These are phyloP conservation scores for Musa balbisiana DNA, from an alignment of 202 grass and related monocot genomes.

Conservation along the genomic window DNA sequence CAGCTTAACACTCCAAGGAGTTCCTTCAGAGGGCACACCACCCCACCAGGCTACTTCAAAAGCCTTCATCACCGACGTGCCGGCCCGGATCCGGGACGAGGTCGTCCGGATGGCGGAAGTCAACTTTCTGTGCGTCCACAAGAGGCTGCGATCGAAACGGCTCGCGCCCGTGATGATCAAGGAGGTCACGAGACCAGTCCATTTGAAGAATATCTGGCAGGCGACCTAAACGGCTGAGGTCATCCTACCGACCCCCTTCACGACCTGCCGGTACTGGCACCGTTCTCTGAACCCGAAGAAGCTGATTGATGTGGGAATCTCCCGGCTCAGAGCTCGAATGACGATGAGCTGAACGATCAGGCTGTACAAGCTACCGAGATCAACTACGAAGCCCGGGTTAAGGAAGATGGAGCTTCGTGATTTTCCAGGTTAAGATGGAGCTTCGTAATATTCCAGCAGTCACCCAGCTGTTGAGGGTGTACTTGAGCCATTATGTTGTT, in stretches of 20 bases:
- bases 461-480: conserved; percentile 58
- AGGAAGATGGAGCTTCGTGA: conserved; percentile 79
- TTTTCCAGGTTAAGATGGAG: conserved; percentile 77
- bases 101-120: conserved; percentile 90
- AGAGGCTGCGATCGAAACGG: conserved; percentile 96
- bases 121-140: conserved; percentile 98
- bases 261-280: conserved; percentile 93
- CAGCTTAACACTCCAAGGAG: conserved; percentile 80
- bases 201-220: conserved; percentile 90
- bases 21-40: conserved; percentile 88
- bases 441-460: conserved; percentile 66
- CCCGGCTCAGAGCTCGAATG: conserved; percentile 70
- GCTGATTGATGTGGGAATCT: conserved; percentile 86
- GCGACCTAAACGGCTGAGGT: conserved; percentile 80
- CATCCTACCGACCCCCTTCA: conserved; percentile 80
- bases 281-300: conserved; percentile 84
- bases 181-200: conserved; percentile 79
- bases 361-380: conserved; percentile 75
- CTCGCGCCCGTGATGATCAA: conserved; percentile 90
- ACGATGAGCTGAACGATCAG: conserved; percentile 85
- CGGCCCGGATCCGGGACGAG: conserved; percentile 62
- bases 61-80: conserved; percentile 83
- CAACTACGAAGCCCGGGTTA: conserved; percentile 66
- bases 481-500: conserved; percentile 59
- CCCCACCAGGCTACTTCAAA: conserved; percentile 62